A percentile compares a stretch with the other conserved stretches of the same genome.
These are phyloP conservation scores for Skeletonema grethae DNA, from an alignment of 108 stramenopile genomes.

Conservation along the genomic window DNA sequence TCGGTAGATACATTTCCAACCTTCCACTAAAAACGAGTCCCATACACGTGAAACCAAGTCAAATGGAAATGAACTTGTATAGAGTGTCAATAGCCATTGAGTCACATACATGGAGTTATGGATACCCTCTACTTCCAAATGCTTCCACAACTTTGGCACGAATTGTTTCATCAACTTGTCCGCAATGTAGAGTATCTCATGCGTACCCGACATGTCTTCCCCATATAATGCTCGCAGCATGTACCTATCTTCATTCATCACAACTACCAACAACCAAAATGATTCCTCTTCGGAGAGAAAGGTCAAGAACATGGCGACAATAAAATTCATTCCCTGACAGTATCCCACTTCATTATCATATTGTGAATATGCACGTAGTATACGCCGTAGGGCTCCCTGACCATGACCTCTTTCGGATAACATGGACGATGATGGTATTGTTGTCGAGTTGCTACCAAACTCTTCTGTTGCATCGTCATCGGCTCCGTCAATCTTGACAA, in stretches of 20 bases:
- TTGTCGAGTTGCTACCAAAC: neutral
- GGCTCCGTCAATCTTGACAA: neutral
- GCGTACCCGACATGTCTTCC: conserved; percentile 78
- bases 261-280: conserved; percentile 84
- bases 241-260: conserved; percentile 83
- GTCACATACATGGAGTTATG: conserved; percentile 97
- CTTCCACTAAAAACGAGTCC: conserved; percentile 90
- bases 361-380: conserved; percentile 79
- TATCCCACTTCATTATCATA: conserved; percentile 91
- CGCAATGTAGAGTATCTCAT: conserved; percentile 86
- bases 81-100: conserved; percentile 97
- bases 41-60: conserved; percentile 92
- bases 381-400: conserved; percentile 77
- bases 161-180: conserved; percentile 86
- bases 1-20: conserved; percentile 95
- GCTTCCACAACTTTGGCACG: conserved; percentile 73
- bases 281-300: conserved; percentile 81
- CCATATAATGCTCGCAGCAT: conserved; percentile 74
- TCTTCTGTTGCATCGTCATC: neutral
- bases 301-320: conserved; percentile 90
- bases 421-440: neutral
- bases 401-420: conserved; percentile 35
- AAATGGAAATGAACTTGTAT: conserved; percentile 94
- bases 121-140: conserved; percentile 83
- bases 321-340: conserved; percentile 97